A percentile compares a stretch with the other conserved stretches of the same genome.
These are phyloP conservation scores for Suillus discolor DNA, from an alignment of 768 basidiomycete genomes.

Conservation along the genomic window DNA sequence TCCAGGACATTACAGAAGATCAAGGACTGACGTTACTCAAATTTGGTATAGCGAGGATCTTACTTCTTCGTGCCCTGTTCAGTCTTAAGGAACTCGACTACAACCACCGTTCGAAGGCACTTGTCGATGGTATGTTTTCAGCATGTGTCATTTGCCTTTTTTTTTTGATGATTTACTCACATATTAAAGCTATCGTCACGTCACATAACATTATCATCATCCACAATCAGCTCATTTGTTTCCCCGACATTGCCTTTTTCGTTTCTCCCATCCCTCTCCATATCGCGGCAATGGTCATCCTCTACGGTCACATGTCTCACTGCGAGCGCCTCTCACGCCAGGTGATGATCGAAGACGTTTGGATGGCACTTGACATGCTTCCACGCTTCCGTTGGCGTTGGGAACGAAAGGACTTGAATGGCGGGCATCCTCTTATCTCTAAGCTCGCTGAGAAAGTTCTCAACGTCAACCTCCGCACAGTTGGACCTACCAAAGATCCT, in stretches of 20 bases:
- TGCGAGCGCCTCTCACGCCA: constrained; percentile 66
- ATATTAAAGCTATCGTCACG: constrained; percentile 68
- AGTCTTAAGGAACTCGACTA: constrained; percentile 74
- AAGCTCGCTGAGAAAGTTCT: constrained; percentile 82
- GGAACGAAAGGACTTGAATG: constrained; percentile 82
- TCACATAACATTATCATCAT: constrained; percentile 87
- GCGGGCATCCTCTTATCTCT: constrained; percentile 82
- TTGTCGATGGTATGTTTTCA: constrained; percentile 67
- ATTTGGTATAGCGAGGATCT: constrained; percentile 77
- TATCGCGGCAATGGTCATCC: constrained; percentile 89
- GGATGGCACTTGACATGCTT: constrained; percentile 86
- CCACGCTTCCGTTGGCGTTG: constrained; percentile 91
- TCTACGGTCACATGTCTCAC: constrained; percentile 84
- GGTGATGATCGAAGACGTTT: constrained; percentile 78
- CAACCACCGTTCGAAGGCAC: constrained; percentile 64
- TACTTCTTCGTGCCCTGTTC: constrained; percentile 78
- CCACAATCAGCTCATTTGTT: constrained; percentile 81
- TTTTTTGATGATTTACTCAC: constrained; percentile 8
- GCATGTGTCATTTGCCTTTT: constrained; percentile 1
- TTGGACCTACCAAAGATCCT: constrained; percentile 42
- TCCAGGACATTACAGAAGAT: constrained; percentile 76
- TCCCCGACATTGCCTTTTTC: constrained; percentile 87
- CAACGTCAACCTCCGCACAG: constrained; percentile 66
- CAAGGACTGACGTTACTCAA: constrained; percentile 84
- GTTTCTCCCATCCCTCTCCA: constrained; percentile 88